Percentiles rank a stretch among this genome's conserved stretches.
phyloP scores from a whole-genome alignment of 352 stramenopile genomes.

The Saprolegnia diclina region DNA sequence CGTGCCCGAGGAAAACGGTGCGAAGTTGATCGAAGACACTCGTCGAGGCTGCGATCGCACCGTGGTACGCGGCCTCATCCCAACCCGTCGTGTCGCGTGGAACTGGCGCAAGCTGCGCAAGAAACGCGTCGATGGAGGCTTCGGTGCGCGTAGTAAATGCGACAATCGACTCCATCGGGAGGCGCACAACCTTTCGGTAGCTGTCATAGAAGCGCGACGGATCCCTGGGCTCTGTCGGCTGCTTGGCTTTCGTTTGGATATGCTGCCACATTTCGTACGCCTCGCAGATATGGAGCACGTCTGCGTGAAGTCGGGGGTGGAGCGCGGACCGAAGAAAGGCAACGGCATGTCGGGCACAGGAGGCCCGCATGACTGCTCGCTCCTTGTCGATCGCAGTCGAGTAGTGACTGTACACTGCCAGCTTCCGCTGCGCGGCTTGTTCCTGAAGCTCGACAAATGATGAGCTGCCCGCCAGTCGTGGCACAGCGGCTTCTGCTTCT shows the following conservation, averaged over 20 bases:
- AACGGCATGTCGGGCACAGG: too few species aligned
- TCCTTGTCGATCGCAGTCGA: too few species aligned
- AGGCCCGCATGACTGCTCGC: too few species aligned
- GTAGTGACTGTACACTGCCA: too few species aligned
- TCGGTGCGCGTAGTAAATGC: neutral
- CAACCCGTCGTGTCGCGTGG: neutral
- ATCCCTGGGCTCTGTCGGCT: too few species aligned
- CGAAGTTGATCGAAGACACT: neutral
- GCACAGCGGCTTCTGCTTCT: neutral
- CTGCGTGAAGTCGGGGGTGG: too few species aligned
- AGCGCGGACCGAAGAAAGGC: too few species aligned
- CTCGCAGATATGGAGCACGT: too few species aligned
- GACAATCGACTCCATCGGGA: neutral
- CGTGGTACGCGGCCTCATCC: neutral
- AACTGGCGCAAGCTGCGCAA: neutral
- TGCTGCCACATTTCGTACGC: too few species aligned
- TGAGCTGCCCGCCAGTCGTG: neutral
- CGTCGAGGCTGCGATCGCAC: neutral
- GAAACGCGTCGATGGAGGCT: neutral
- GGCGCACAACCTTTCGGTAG: neutral
- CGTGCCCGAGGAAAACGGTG: neutral
- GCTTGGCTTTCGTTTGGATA: too few species aligned
- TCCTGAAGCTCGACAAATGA: too few species aligned
- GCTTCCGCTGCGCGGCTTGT: too few species aligned
- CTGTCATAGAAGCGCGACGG: neutral